Conservation (phyloP, 495 filamentous ascomycete species). For the Tuber brumale region DNA sequence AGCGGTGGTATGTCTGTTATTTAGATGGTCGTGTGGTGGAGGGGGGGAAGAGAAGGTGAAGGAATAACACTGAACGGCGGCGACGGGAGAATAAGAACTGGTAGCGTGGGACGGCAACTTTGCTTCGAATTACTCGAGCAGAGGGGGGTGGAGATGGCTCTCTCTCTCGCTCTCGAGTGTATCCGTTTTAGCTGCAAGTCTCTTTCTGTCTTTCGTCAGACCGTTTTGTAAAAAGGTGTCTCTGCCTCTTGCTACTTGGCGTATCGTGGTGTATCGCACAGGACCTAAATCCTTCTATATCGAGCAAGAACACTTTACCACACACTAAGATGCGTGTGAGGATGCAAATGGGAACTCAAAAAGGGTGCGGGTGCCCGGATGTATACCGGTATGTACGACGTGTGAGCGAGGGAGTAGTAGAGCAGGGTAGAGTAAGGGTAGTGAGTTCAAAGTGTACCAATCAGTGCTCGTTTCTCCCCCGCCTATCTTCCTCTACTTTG, state of each 20-base stretch:
- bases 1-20: background rate
- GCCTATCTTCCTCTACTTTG: background rate
- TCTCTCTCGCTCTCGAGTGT: background rate
- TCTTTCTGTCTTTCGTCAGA: background rate
- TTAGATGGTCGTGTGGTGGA: background rate
- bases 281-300: background rate
- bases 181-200: background rate
- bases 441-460: background rate
- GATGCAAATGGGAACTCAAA: background rate
- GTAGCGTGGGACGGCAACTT: conserved; percentile 2
- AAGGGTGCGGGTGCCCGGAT: conserved; percentile 2
- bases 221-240: background rate
- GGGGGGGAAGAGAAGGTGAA: conserved; percentile 4
- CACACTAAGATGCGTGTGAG: background rate
- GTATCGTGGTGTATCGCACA: conserved; percentile 1
- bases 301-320: background rate
- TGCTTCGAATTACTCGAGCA: background rate
- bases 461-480: background rate
- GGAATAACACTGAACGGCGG: background rate
- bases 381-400: conserved; percentile 5
- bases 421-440: background rate
- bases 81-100: background rate
- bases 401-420: background rate
- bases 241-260: background rate
- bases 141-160: background rate